Base-by-base conservation (phyloP, 345 rosid species). In the Euphorbia lathyris region DNA sequence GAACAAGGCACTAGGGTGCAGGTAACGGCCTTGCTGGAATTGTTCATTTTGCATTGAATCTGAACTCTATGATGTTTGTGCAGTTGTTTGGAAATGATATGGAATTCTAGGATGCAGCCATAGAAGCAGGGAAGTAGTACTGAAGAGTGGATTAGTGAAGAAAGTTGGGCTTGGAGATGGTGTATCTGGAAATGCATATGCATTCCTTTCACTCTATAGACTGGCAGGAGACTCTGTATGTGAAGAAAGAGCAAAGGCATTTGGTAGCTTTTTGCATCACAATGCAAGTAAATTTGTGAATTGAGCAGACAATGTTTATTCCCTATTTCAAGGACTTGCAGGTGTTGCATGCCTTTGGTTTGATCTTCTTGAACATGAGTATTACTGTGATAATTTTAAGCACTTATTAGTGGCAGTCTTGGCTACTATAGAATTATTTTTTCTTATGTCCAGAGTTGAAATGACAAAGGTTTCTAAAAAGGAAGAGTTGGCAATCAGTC, bases 81-180 rank as follows among this genome's bases (percentile, higher is more conserved):
- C 45, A 22, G 91, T 84, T 83, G 62, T 93, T 86, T 77, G 84
- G 87, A 16, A 74, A 69, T 1, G 97, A 89, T 19, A 81, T 88
- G 55, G 95, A 94, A 29, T 89, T 94, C 63, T 87, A 95, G 0
- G 84, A 85, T 59, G 96, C 86, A 1, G 96, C 98, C 0, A 86
- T 89, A 75, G 98, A 94, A 79, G 98, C 98, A 32, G 97, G 98
- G 96, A 94, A 73, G 97, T 94, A 2, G 97, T 94, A 38, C 91
- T 96, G 97, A 94, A 88, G 75, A 91, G 76, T 63, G 97, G 97
- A 36, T 79, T 89, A 64, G 84, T 84, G 74, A 91, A 91, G 76
- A 89, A 90, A 75, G 88, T 79, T 9, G 96, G 96, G 34, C 86
- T 94, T 12, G 92, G 92, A 0, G 96, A 94, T 72, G 98, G 97